A percentile compares a stretch with the other conserved stretches of the same genome.
These are phyloP conservation scores for Marasmius sp. DNA, from an alignment of 1,284 basidiomycete species.

Conservation along the genomic window DNA sequence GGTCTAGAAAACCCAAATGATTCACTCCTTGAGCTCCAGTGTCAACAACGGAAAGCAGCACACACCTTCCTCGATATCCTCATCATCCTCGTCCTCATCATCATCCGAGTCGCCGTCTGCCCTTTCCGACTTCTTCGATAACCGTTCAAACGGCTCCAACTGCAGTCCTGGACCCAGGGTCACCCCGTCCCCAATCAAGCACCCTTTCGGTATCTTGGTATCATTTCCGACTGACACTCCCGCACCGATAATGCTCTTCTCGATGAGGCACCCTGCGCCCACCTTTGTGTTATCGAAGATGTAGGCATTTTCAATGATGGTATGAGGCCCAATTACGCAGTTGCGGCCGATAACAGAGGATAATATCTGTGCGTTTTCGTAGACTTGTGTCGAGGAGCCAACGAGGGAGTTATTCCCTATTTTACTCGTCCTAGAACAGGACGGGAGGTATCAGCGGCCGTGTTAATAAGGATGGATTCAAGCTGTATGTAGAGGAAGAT, in stretches of 20 bases:
- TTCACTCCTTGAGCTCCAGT: constrained; percentile 1
- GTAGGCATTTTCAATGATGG: constrained; percentile 72
- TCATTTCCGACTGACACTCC: constrained; percentile 73
- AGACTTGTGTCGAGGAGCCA: constrained; percentile 67
- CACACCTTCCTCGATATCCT: constrained; percentile 64
- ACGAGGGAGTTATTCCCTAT: constrained; percentile 84
- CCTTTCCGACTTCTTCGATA: constrained; percentile 50
- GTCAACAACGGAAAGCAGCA: constrained; percentile 9
- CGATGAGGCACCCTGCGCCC: constrained; percentile 75
- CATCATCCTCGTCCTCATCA: constrained; percentile 58
- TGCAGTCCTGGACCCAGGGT: constrained; percentile 72
- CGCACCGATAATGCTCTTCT: constrained; percentile 78
- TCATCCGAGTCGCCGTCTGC: constrained; percentile 27
- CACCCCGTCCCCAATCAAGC: constrained; percentile 81
- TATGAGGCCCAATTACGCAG: constrained; percentile 67
- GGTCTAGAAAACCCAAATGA: constrained; percentile 33
- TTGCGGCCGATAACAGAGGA: constrained; percentile 77
- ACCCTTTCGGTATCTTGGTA: constrained; percentile 63
- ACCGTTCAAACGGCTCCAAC: constrained; percentile 69
- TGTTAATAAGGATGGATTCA: neutral
- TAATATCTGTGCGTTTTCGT: constrained; percentile 61
- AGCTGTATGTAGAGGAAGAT: neutral
- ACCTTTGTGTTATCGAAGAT: constrained; percentile 81
- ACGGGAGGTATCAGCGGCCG: neutral
- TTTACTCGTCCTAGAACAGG: constrained; percentile 63